Base-by-base conservation (phyloP, 208 protist species). In the Crithidia mellificae region DNA sequence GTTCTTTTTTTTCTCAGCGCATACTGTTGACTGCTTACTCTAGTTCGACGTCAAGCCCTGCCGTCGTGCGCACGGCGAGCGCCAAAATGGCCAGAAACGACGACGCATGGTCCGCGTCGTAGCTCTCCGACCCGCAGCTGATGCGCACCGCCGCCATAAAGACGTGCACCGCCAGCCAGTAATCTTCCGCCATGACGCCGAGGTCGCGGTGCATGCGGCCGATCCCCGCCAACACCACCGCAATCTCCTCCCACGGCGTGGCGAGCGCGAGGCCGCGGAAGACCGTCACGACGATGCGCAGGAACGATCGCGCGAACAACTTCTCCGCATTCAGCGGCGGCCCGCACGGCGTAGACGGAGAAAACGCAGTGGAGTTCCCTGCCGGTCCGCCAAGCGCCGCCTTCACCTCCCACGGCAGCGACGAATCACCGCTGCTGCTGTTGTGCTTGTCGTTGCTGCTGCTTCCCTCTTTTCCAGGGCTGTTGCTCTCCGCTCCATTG, bases 61-160 rank as follows among this genome's bases (percentile, higher is more conserved):
- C 66, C 0, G 79, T 80, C 5, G 82, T 85, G 39, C 87, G 79
- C 22, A 95, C 68, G 9, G 81, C 87, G 11, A 93, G 51, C 8
- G 84, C 87, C 38, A 95, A 59, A 19, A 85, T 77, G 11, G 69
- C 77, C 9, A 95, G 67, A 59, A 95, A 91, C 6, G 90, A 88
- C 14, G 78, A 79, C 14, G 84, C 74, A 55, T 78, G 58, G n/a
- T 88, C 81, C 14, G 74, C 67, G 46, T 83, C 73, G 56, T 78
- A 74, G 43, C 78, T 68, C 34, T 88, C 85, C 12, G 70, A 61
- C 7, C 90, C 87, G 58, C 79, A 88, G 36, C 73, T 81, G 32
- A 80, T 73, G 38, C 81, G 76, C 11, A 96, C 66, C 8, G 87
- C 57, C 55, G 81, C 78, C 58, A 92, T 81, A 62, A 96, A 89